Base-by-base conservation (phyloP, 148 eudicot genomes). In the Cornus suecica region DNA sequence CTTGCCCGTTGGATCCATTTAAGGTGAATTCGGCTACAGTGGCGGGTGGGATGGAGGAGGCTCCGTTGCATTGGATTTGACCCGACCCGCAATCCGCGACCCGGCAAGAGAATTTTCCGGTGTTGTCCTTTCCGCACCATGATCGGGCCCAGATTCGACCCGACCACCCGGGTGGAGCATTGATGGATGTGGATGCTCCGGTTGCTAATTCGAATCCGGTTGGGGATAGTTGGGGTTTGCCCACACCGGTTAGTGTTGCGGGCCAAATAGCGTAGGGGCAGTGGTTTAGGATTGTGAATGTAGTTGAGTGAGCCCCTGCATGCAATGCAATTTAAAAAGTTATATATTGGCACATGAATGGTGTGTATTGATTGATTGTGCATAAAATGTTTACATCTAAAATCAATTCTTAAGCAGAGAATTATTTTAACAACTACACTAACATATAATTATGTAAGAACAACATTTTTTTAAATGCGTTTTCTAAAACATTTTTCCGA, bases 61-160 rank as follows among this genome's bases (percentile, higher is more conserved):
- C 76, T 0, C 87, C 86, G 31, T 78, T 74, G 83, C 90, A 90
- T 7, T 66, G 10, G 62, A 84, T 66, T 52, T 81, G 81, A 27
- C 88, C 83, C 0, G 86, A 75, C 0, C 77, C 83, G 63, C 91
- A 90, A 37, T 90, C 94, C 0, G 79, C 94, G 1, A 81, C 78
- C 0, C 1, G 51, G 42, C 94, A 90, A 8, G 68, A 42, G 66
- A 88, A 81, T 24, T 31, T 68, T 8, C 76, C 79, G 0, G 70
- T 64, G 13, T 62, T 9, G n/a, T 32, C 37, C 0, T 60, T 70
- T 56, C 60, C 61, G 73, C 94, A 90, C 9, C n/a, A 62, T 7
- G 32, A 76, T 29, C 90, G 76, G 30, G 87, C 87, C 91, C 94
- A 90, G 22, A 87, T 32, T 22, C 95, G 76, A 4, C 95, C 92